Base-by-base conservation (phyloP, 306 rosid genomes). In the Ochetophila trinervis region DNA sequence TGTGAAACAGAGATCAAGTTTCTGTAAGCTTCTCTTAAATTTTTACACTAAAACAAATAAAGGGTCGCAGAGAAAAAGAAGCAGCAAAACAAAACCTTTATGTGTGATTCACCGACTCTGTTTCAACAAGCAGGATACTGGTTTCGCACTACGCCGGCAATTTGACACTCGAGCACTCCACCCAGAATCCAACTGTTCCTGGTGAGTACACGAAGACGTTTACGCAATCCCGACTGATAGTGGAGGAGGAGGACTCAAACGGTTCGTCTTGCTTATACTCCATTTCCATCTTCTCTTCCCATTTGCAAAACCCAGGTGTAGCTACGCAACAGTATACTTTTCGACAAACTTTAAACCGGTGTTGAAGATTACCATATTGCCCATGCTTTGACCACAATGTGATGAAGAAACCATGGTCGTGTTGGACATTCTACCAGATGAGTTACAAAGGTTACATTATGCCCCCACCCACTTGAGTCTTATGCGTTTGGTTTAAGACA, bases 291-390 rank as follows among this genome's bases (percentile, higher is more conserved):
- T 56, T 62, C 64, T 16, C 47, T 45, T 53, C 12, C 50, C 67
- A 69, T 71, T 70, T 67, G 65, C 68, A 50, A 56, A 36, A 8
- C 36, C 72, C 73, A 64, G 35, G 64, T 71, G 24, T 57, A 66
- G 53, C 65, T 59, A 71, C 68, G 67, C 80, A 63, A 73, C 67
- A n/a, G 73, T 63, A 75, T 67, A 50, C 67, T 68, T 81, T 27
- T 56, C 56, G 44, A 62, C 62, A 60, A 70, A 75, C 65, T 57
- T 62, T 58, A 64, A 56, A 60, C 42, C 21, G 18, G 37, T 17
- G 23, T 53, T 4, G 2, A 40, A 70, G 45, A 73, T 79, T 63
- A 64, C 79, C 21, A 24, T 66, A 21, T 21, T 16, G 58, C 61
- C 80, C 72, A 27, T 48, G 57, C 24, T 53, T 70, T 75, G 42